Evolutionary conservation across 1,284 basidiomycete species (phyloP).

Genomic region (Trichosporon faecale): DNA sequence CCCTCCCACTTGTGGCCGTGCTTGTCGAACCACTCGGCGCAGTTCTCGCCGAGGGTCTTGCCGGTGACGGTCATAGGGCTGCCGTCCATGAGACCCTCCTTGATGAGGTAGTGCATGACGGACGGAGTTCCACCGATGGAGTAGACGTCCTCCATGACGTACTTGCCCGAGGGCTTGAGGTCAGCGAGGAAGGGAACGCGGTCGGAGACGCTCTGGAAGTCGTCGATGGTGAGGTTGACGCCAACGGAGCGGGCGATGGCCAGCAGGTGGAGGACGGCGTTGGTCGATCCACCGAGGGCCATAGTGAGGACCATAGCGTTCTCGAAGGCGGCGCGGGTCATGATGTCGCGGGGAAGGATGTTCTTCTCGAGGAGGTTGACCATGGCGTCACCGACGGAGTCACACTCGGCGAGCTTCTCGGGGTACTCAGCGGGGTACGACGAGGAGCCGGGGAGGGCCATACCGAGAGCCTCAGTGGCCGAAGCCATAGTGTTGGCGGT

Average conservation of each 20-base stretch:
- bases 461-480: conserved; percentile 84
- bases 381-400: conserved; percentile 74
- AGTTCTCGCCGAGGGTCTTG: conserved; percentile 87
- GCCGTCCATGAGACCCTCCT: conserved; percentile 83
- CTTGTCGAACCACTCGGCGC: conserved; percentile 66
- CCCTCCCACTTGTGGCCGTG: conserved; percentile 66
- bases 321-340: conserved; percentile 92
- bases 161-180: conserved; percentile 90
- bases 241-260: conserved; percentile 91
- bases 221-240: conserved; percentile 82
- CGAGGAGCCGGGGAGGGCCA: conserved; percentile 94
- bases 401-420: conserved; percentile 74
- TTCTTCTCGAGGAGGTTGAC: conserved; percentile 82
- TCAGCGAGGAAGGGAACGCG: conserved; percentile 91
- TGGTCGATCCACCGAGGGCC: conserved; percentile 90
- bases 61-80: conserved; percentile 89
- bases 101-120: conserved; percentile 73
- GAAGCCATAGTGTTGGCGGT: conserved; percentile 97
- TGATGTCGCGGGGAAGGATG: conserved; percentile 89
- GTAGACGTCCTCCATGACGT: conserved; percentile 96
- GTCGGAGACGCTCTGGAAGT: conserved; percentile 85
- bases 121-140: conserved; percentile 80
- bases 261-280: conserved; percentile 87
- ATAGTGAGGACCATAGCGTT: conserved; percentile 95
- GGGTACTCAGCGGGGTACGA: conserved; percentile 88